These are phyloP conservation scores for Xerocomellus chrysenteron DNA, from an alignment of 768 basidiomycete genomes.

Conservation along the genomic window DNA sequence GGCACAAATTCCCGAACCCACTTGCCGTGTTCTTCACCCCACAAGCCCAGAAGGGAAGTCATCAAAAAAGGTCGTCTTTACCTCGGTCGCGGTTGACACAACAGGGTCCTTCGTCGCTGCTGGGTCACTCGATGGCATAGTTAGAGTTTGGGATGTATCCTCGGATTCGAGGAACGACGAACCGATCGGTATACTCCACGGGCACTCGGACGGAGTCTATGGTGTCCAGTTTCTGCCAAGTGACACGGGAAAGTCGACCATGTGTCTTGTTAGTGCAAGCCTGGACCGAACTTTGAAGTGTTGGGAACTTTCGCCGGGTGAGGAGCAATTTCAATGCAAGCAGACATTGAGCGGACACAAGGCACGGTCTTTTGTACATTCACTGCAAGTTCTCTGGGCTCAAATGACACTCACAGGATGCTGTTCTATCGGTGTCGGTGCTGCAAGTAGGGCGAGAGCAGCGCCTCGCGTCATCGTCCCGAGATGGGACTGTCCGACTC, in stretches of 20 bases:
- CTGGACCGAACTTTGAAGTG: conserved; percentile 35
- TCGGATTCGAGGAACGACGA: conserved; percentile 32
- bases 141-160: conserved; percentile 51
- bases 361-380: conserved; percentile 7
- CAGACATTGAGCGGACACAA: conserved; percentile 34
- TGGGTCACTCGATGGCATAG: conserved; percentile 50
- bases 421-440: conserved; percentile 30
- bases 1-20: conserved; percentile 18
- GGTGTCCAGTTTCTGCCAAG: conserved; percentile 31
- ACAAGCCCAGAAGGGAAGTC: conserved; percentile 13
- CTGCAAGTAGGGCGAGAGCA: conserved; percentile 34
- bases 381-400: not conserved
- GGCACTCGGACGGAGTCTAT: conserved; percentile 33
- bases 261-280: conserved; percentile 31
- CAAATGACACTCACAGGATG: conserved; percentile 22
- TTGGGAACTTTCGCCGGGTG: conserved; percentile 42
- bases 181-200: conserved; percentile 25
- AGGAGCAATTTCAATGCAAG: conserved; percentile 28
- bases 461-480: conserved; percentile 37
- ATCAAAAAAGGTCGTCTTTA: conserved; percentile 27
- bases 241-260: conserved; percentile 24
- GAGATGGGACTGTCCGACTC: conserved; percentile 35
- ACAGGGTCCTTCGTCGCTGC: conserved; percentile 47
- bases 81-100: conserved; percentile 29
- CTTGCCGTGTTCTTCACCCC: conserved; percentile 21